These are phyloP conservation scores for Ogataea corticis DNA, from an alignment of 805 yeast species.

Conservation along the genomic window DNA sequence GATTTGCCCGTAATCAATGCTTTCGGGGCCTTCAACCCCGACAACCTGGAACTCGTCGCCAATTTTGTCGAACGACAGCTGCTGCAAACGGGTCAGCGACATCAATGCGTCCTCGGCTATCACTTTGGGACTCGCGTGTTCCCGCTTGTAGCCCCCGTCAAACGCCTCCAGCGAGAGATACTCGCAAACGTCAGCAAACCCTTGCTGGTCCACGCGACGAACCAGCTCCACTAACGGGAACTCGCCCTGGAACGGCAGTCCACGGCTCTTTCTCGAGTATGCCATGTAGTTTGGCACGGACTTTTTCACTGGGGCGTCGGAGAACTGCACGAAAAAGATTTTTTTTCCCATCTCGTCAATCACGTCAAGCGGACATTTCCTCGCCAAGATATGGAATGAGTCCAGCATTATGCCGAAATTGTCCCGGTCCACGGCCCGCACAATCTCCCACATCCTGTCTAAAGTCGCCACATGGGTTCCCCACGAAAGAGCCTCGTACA, in stretches of 20 bases:
- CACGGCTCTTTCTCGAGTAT: slow-evolving; percentile 4
- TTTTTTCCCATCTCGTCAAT: slow-evolving; percentile 7
- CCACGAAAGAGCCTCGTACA: slow-evolving; percentile 7
- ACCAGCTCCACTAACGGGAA: slow-evolving; percentile 6
- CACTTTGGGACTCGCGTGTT: neutral
- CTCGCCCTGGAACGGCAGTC: slow-evolving; percentile 7
- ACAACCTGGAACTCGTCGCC: neutral
- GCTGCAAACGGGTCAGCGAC: slow-evolving; percentile 2
- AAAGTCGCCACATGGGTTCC: slow-evolving; percentile 7
- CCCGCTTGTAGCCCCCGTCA: slow-evolving; percentile 6
- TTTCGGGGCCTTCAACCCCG: neutral
- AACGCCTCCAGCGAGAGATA: slow-evolving; percentile 6
- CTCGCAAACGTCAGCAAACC: neutral
- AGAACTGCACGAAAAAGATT: slow-evolving; percentile 5
- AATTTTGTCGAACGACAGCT: neutral
- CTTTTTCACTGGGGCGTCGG: slow-evolving; percentile 3
- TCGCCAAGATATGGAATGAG: slow-evolving; percentile 4
- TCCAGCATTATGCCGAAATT: slow-evolving; percentile 8
- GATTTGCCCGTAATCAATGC: slow-evolving; percentile 1
- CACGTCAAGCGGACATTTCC: slow-evolving; percentile 3
- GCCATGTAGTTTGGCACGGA: neutral
- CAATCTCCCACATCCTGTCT: slow-evolving; percentile 4
- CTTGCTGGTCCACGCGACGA: neutral
- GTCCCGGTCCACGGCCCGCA: slow-evolving; percentile 3
- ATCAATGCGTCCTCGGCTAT: slow-evolving; percentile 3